phyloP scores from a whole-genome alignment of 805 yeast genomes.

The Ogataea paraovalis region DNA sequence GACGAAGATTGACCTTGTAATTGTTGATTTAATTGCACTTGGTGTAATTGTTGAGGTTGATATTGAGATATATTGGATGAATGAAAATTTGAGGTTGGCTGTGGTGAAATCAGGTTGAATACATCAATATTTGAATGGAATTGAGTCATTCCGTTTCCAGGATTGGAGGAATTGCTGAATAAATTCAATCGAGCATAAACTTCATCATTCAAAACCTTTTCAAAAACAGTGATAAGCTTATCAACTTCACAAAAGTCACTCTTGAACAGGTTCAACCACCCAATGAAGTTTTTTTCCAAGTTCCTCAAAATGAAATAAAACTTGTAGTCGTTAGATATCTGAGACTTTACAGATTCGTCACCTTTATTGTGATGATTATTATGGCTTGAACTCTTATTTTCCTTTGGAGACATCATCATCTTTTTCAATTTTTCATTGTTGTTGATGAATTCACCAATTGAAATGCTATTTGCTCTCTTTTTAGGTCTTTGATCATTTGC shows the following conservation, averaged over 20 bases:
- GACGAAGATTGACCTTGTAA: background rate
- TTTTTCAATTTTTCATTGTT: constrained; percentile 25
- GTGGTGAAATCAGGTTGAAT: constrained; percentile 18
- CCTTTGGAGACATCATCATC: constrained; percentile 9
- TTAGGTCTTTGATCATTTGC: constrained; percentile 1
- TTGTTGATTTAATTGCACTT: background rate
- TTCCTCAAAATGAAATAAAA: constrained; percentile 25
- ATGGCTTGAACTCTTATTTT: background rate
- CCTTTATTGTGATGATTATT: constrained; percentile 8
- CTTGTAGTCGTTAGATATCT: constrained; percentile 21
- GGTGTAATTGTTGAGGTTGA: background rate
- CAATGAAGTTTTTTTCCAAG: constrained; percentile 21
- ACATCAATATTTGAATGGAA: constrained; percentile 13
- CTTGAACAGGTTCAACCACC: constrained; percentile 24
- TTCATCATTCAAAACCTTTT: constrained; percentile 15
- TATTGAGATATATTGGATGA: background rate
- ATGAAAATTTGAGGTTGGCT: background rate
- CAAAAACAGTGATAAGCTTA: constrained; percentile 11
- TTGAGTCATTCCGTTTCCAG: constrained; percentile 1
- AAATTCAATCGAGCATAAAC: constrained; percentile 17
- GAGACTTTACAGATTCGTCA: constrained; percentile 19
- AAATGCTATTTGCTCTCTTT: constrained; percentile 23
- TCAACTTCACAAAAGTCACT: constrained; percentile 11
- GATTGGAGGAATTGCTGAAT: constrained; percentile 4
- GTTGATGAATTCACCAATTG: constrained; percentile 26